Conservation (phyloP, 768 basidiomycete genomes). For the Boletales sp. region DNA sequence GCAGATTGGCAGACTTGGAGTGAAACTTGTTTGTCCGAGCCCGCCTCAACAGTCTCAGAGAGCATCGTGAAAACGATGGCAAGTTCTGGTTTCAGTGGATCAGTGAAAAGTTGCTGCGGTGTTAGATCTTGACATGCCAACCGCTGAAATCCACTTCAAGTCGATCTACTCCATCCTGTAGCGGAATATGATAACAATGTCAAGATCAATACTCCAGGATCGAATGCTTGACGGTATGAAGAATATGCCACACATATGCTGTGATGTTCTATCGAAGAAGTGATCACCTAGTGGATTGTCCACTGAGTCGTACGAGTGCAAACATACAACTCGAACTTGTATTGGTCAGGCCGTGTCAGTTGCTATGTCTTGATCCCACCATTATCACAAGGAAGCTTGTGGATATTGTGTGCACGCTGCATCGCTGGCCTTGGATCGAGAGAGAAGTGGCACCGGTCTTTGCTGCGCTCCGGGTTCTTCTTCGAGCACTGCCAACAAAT, state of each 20-base stretch:
- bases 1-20: too few species aligned
- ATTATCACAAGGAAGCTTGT: slow-evolving; percentile 5
- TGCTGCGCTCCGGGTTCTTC: slow-evolving; percentile 11
- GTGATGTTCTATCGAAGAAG: slow-evolving; percentile 10
- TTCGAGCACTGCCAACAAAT: slow-evolving; percentile 15
- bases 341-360: background rate
- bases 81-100: too few species aligned
- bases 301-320: slow-evolving; percentile 16
- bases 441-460: slow-evolving; percentile 21
- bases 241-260: slow-evolving; percentile 1
- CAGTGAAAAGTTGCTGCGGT: too few species aligned
- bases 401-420: slow-evolving; percentile 9
- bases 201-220: slow-evolving; percentile 1
- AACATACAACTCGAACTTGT: background rate
- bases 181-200: slow-evolving; percentile 5
- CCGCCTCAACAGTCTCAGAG: too few species aligned
- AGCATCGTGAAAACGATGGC: too few species aligned
- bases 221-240: too few species aligned
- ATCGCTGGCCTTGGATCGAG: slow-evolving; percentile 10
- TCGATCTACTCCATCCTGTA: background rate
- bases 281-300: background rate
- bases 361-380: slow-evolving; percentile 7
- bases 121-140: too few species aligned
- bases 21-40: background rate
- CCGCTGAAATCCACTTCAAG: background rate